Percentiles rank a stretch among this genome's conserved stretches.
Conservation (phyloP, 2,329 filamentous ascomycete genomes). For the Chalaropsis thielavioides region DNA sequence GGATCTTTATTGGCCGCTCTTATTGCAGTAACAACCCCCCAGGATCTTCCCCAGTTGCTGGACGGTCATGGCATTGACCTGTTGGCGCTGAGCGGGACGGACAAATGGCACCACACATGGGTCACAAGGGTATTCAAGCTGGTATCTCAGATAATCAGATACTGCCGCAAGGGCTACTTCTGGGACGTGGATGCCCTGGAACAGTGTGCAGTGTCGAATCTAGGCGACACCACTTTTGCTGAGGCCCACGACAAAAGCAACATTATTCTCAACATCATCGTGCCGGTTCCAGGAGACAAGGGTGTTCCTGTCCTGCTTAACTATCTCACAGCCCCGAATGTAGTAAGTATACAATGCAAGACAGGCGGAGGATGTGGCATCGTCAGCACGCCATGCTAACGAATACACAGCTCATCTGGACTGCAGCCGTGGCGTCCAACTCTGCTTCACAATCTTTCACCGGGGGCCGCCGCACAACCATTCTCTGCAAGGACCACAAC, state of each 20-base stretch:
- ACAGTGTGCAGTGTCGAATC: constrained; percentile 68
- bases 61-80: constrained; percentile 70
- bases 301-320: constrained; percentile 78
- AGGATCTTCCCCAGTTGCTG: constrained; percentile 64
- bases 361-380: background rate
- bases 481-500: constrained; percentile 64
- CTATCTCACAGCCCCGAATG: constrained; percentile 83
- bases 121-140: constrained; percentile 33
- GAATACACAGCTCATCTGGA: constrained; percentile 55
- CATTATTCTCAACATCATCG: constrained; percentile 78
- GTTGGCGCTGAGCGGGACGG: constrained; percentile 50
- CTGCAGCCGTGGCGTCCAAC: constrained; percentile 63
- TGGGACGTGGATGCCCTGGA: constrained; percentile 71
- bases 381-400: background rate
- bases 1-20: constrained; percentile 81
- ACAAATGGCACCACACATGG: constrained; percentile 18
- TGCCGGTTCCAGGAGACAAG: constrained; percentile 58
- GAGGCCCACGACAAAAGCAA: constrained; percentile 81
- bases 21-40: constrained; percentile 74
- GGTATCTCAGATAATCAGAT: constrained; percentile 50
- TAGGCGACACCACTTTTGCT: constrained; percentile 83
- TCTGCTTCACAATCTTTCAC: constrained; percentile 51
- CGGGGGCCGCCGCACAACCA: constrained; percentile 44
- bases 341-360: constrained; percentile 43
- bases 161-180: constrained; percentile 65